These are phyloP conservation scores for Lolium perenne DNA, from an alignment of 176 grass and related monocot species.

Conservation along the genomic window DNA sequence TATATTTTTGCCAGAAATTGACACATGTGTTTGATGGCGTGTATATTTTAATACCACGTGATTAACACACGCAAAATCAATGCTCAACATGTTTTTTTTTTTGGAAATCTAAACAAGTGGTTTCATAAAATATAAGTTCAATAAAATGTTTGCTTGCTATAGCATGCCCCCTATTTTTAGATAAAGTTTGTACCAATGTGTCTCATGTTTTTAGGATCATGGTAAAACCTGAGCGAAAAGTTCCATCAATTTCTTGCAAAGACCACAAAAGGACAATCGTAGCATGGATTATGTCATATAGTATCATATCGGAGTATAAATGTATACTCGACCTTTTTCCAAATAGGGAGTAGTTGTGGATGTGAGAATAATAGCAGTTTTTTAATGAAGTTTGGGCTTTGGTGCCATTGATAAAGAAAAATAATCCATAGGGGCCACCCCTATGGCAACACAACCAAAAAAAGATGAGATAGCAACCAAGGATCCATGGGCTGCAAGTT, in stretches of 20 bases:
- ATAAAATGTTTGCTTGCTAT: not conserved
- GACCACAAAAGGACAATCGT: not conserved
- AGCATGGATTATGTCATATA: no score
- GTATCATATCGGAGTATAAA: no score
- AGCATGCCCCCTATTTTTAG: not conserved
- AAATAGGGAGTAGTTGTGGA: no score
- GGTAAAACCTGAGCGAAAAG: not conserved
- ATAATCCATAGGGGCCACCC: no score
- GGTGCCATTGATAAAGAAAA: no score
- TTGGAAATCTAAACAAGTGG: not conserved
- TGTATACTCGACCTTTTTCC: no score
- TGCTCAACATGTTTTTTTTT: not conserved
- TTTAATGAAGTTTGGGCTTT: no score
- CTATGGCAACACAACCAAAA: no score
- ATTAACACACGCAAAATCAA: not conserved
- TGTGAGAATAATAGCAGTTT: no score
- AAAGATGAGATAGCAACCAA: no score
- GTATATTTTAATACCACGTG: not conserved
- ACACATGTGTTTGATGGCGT: not conserved
- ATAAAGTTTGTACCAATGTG: not conserved
- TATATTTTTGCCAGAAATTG: not conserved
- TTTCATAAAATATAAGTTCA: not conserved
- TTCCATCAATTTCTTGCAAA: not conserved
- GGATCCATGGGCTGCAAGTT: no score
- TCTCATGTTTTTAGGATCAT: not conserved